phyloP scores from a whole-genome alignment of 306 rosid species.

The Arachis stenosperma region DNA sequence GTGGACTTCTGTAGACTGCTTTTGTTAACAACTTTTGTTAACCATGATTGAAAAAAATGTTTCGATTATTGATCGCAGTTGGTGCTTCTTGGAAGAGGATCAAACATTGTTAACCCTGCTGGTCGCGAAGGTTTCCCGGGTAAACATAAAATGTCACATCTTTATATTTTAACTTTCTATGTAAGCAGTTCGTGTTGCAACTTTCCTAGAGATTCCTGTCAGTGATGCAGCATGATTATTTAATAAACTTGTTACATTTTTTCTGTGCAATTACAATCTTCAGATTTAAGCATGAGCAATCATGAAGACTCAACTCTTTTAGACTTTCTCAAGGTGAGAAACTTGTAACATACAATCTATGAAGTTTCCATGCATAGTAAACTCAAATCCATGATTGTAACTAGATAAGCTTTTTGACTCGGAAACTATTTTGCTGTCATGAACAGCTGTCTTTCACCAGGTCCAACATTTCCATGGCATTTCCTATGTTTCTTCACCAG shows the following conservation, averaged over 20 bases:
- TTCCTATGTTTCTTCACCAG: conserved; percentile 86
- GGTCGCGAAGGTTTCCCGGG: too few relatives aligned
- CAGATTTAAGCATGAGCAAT: conserved; percentile 62
- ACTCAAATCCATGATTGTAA: conserved; percentile 20
- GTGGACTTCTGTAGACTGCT: conserved; percentile 9
- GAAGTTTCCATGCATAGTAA: conserved; percentile 6
- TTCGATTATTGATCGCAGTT: too few relatives aligned
- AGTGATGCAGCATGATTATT: conserved; percentile 22
- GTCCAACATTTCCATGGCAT: conserved; percentile 88
- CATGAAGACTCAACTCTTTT: conserved; percentile 63
- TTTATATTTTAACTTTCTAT: background rate
- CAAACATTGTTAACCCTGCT: too few relatives aligned
- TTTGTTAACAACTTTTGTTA: background rate
- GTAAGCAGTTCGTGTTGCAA: conserved; percentile 20
- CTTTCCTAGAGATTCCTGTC: conserved; percentile 17
- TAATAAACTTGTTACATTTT: conserved; percentile 36
- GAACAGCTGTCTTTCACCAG: conserved; percentile 68
- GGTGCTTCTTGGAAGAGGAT: too few relatives aligned
- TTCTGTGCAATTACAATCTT: conserved; percentile 70
- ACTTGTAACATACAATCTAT: conserved; percentile 29
- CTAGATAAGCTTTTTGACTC: conserved; percentile 17
- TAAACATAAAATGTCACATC: too few relatives aligned
- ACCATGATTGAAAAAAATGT: too few relatives aligned
- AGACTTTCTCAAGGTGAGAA: conserved; percentile 76
- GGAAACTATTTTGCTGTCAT: conserved; percentile 37